These are phyloP conservation scores for Sclerotiophoma versabilis DNA, from an alignment of 2,329 filamentous ascomycete species.

Conservation along the genomic window DNA sequence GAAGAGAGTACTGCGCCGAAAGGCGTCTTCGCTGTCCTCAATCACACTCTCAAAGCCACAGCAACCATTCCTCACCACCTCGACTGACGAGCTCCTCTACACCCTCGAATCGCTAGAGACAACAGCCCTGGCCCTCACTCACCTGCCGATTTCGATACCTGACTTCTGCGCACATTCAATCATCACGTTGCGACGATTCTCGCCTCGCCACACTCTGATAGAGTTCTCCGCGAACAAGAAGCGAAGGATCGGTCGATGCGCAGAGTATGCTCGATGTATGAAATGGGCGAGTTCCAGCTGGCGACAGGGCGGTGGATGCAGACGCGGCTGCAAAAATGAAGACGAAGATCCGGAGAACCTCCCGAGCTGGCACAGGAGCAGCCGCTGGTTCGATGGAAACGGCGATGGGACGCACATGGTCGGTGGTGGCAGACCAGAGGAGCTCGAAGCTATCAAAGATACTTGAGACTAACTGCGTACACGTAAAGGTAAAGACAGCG, in stretches of 20 bases:
- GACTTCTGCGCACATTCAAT: constrained; percentile 44
- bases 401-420: constrained; percentile 42
- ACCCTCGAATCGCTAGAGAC: constrained; percentile 45
- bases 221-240: constrained; percentile 35
- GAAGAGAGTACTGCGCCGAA: constrained; percentile 28
- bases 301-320: constrained; percentile 41
- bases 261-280: constrained; percentile 44
- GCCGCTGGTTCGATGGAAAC: constrained; percentile 40
- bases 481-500: neutral
- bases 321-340: constrained; percentile 42
- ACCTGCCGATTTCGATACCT: constrained; percentile 31
- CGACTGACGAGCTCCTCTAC: constrained; percentile 35
- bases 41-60: constrained; percentile 14
- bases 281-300: constrained; percentile 43
- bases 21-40: constrained; percentile 23
- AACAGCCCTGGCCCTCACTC: constrained; percentile 37
- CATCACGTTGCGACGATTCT: constrained; percentile 40
- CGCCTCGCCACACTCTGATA: constrained; percentile 32
- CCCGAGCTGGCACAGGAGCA: constrained; percentile 46
- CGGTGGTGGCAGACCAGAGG: constrained; percentile 31
- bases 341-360: constrained; percentile 42
- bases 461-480: neutral
- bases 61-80: constrained; percentile 31
- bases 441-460: constrained; percentile 18
- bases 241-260: constrained; percentile 28